A percentile compares a stretch with the other conserved stretches of the same genome.
Conservation (phyloP, 305 asterid genomes). For the Fraxinus angustifolia region DNA sequence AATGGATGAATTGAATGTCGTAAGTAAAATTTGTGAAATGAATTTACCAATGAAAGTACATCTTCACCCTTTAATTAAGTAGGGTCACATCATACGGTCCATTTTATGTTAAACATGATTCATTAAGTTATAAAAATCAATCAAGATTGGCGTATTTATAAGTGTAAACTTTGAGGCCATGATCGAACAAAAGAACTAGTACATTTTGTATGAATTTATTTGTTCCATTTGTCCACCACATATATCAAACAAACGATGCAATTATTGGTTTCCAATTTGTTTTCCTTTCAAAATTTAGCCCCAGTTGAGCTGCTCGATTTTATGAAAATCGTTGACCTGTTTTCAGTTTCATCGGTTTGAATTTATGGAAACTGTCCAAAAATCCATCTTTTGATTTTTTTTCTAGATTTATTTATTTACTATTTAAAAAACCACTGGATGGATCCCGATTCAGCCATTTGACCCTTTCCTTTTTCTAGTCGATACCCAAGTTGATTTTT, state of each 20-base stretch:
- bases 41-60: not conserved
- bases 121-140: not conserved
- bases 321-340: not conserved
- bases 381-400: not conserved
- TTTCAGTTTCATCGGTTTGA: not conserved
- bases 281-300: not conserved
- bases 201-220: not conserved
- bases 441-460: not conserved
- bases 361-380: not conserved
- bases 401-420: no score
- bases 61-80: not conserved
- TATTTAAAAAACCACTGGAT: not conserved
- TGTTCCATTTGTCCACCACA: not conserved
- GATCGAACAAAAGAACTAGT: not conserved
- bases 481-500: not conserved
- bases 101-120: not conserved
- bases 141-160: not conserved
- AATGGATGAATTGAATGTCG: not conserved
- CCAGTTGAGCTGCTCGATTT: no score
- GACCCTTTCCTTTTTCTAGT: not conserved
- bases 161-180: not conserved
- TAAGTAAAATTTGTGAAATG: not conserved
- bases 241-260: not conserved
- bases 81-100: not conserved
- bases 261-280: not conserved